Percentiles rank a stretch among this genome's conserved stretches.
Evolutionary conservation across 805 yeast genomes (phyloP).

Genomic region (Danielozyma ontarioensis): DNA sequence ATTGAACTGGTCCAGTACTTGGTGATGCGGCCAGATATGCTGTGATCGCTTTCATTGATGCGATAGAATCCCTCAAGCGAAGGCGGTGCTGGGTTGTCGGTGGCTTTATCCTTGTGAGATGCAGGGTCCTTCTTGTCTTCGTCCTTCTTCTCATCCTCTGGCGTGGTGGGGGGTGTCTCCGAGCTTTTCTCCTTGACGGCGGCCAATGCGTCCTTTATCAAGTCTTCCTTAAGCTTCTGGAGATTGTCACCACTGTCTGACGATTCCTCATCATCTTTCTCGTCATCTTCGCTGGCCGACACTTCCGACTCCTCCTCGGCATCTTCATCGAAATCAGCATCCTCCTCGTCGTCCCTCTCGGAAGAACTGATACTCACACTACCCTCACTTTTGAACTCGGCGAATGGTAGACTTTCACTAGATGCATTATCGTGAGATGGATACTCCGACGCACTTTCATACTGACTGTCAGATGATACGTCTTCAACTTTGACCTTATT

Average conservation of each 20-base stretch:
- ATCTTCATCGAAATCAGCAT: constrained; percentile 20
- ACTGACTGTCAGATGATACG: constrained; percentile 19
- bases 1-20: constrained; percentile 68
- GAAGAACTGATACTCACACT: neutral
- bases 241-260: neutral
- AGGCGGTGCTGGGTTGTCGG: neutral
- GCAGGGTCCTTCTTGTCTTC: neutral
- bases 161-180: constrained; percentile 20
- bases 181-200: no score
- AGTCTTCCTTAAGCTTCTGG: neutral
- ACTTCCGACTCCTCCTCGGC: constrained; percentile 11
- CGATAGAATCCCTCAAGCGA: constrained; percentile 38
- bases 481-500: constrained; percentile 11
- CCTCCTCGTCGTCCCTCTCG: constrained; percentile 9
- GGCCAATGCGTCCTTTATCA: neutral
- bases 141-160: constrained; percentile 16
- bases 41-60: constrained; percentile 48
- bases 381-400: neutral
- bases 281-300: constrained; percentile 18
- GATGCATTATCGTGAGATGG: constrained; percentile 4
- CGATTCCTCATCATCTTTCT: constrained; percentile 8
- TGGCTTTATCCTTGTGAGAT: neutral
- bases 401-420: constrained; percentile 1
- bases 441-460: constrained; percentile 30
- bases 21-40: constrained; percentile 49